These are phyloP conservation scores for Curvularia eragrostidis DNA, from an alignment of 2,329 filamentous ascomycete species.

Conservation along the genomic window DNA sequence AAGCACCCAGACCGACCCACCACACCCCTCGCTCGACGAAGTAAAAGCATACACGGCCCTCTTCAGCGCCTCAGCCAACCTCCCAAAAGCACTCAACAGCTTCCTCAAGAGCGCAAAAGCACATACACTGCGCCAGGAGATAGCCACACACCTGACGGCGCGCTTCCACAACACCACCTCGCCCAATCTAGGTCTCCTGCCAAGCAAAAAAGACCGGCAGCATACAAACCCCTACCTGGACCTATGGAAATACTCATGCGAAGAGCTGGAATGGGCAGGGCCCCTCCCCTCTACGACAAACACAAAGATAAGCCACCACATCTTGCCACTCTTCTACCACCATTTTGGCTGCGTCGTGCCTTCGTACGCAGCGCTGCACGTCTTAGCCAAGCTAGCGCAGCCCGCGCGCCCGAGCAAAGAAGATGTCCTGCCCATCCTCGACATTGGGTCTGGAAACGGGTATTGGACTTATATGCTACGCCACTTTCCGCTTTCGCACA, in stretches of 20 bases:
- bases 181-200: conserved; percentile 31
- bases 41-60: conserved; percentile 71
- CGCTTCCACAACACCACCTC: conserved; percentile 53
- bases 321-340: conserved; percentile 77
- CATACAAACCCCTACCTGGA: conserved; percentile 71
- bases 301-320: conserved; percentile 67
- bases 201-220: conserved; percentile 48
- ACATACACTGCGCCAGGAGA: conserved; percentile 63
- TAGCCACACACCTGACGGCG: conserved; percentile 65
- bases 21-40: conserved; percentile 54
- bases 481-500: conserved; percentile 68
- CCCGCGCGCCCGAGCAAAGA: conserved; percentile 40
- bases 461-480: conserved; percentile 79
- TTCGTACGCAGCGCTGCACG: conserved; percentile 68
- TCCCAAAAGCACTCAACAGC: conserved; percentile 67
- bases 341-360: conserved; percentile 79
- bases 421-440: conserved; percentile 61
- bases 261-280: conserved; percentile 70
- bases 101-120: conserved; percentile 71
- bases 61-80: conserved; percentile 67
- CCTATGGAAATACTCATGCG: conserved; percentile 71
- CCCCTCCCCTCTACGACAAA: conserved; percentile 61
- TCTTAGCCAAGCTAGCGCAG: conserved; percentile 62
- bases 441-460: conserved; percentile 74
- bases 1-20: conserved; percentile 23